Evolutionary conservation across 1,284 basidiomycete genomes (phyloP).

Genomic region (Amylostereum chailletii): DNA sequence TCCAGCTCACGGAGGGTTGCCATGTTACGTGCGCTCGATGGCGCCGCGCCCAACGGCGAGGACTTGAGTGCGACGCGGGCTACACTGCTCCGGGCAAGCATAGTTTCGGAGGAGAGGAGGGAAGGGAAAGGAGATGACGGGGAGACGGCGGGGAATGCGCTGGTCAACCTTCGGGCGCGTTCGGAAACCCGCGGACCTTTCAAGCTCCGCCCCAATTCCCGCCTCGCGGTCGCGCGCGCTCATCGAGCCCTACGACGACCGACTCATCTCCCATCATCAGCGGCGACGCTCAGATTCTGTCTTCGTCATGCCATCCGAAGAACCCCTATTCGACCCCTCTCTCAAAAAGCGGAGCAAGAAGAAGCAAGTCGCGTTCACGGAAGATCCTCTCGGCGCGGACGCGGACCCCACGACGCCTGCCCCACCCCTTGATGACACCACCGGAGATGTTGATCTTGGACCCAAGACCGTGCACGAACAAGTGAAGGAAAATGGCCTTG

Average conservation of each 20-base stretch:
- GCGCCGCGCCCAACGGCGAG: constrained; percentile 49
- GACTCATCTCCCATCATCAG: constrained; percentile 12
- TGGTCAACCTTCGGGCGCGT: constrained; percentile 25
- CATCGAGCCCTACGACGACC: constrained; percentile 20
- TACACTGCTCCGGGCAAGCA: constrained; percentile 63
- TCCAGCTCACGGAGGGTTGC: constrained; percentile 97
- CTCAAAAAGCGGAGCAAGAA: constrained; percentile 80
- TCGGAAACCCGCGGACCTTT: constrained; percentile 7
- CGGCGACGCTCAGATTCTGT: constrained; percentile 3
- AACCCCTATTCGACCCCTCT: constrained; percentile 76
- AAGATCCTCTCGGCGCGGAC: constrained; percentile 76
- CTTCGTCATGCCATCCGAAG: constrained; percentile 44
- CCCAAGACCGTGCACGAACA: constrained; percentile 67
- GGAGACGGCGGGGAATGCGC: constrained; percentile 14
- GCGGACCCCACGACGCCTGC: constrained; percentile 73
- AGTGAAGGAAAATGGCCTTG: constrained; percentile 46
- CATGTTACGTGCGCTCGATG: constrained; percentile 76
- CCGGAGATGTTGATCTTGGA: constrained; percentile 69
- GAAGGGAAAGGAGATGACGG: constrained; percentile 8
- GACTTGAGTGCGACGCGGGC: constrained; percentile 52
- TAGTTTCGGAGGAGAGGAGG: constrained; percentile 10
- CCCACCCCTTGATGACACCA: constrained; percentile 57
- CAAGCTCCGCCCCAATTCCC: constrained; percentile 10
- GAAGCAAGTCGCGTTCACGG: constrained; percentile 75
- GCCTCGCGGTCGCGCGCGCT: constrained; percentile 28